Evolutionary conservation across 305 asterid genomes (phyloP).

Genomic region (Fraxinus sp.): DNA sequence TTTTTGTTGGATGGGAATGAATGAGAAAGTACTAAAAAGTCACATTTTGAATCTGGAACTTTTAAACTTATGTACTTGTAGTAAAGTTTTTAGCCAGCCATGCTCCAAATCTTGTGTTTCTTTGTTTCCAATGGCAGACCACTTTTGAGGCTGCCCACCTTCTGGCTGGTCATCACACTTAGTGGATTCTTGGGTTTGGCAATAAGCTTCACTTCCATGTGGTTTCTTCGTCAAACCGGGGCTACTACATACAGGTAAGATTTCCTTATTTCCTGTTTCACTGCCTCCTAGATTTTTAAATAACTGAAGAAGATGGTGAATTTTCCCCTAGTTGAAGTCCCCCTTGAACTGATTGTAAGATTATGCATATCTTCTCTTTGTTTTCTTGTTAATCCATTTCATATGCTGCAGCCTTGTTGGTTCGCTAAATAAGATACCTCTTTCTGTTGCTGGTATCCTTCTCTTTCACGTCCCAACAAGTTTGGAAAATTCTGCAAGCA

Average conservation of each 20-base stretch:
- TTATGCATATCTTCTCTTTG: not conserved
- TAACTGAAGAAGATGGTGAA: not conserved
- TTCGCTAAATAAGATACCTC: slow-evolving; percentile 88
- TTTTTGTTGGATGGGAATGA: not conserved
- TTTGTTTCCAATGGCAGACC: slow-evolving; percentile 51
- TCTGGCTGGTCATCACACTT: slow-evolving; percentile 74
- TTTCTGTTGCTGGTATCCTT: slow-evolving; percentile 81
- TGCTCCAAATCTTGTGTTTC: not conserved
- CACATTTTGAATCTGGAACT: not conserved
- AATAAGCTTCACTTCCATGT: slow-evolving; percentile 92
- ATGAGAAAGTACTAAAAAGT: not conserved
- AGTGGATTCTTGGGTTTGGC: slow-evolving; percentile 91
- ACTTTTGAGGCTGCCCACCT: slow-evolving; percentile 62
- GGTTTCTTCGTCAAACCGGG: slow-evolving; percentile 98
- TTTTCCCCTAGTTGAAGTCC: not conserved
- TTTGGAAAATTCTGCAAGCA: slow-evolving; percentile 79
- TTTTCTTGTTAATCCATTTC: slow-evolving; percentile 7
- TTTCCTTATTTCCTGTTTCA: slow-evolving; percentile 11
- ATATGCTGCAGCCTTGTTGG: slow-evolving; percentile 79
- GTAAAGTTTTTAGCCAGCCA: not conserved
- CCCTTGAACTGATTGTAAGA: not conserved
- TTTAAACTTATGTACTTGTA: not conserved
- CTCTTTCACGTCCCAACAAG: slow-evolving; percentile 83
- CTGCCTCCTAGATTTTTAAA: not conserved
- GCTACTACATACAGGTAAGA: slow-evolving; percentile 85